Conservation (phyloP, 1,284 basidiomycete genomes). For the Spongispora temasekensis region DNA sequence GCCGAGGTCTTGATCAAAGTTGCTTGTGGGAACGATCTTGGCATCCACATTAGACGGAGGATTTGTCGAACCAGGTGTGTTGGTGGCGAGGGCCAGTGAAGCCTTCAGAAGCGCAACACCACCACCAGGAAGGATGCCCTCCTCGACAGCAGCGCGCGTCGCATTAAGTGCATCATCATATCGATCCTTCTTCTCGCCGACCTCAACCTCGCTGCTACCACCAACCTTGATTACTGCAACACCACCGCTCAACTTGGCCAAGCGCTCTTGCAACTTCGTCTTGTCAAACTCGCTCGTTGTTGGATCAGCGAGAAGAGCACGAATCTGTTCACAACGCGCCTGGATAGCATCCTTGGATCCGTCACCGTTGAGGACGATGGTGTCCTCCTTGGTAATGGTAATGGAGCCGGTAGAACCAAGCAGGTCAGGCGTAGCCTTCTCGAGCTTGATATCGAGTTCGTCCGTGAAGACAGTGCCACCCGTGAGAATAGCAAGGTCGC, state of each 20-base stretch:
- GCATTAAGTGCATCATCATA: constrained; percentile 98
- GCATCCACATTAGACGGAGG: constrained; percentile 54
- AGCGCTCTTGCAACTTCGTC: constrained; percentile 94
- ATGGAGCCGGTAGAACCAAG: constrained; percentile 92
- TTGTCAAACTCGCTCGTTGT: constrained; percentile 94
- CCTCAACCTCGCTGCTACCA: constrained; percentile 92
- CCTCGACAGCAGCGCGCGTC: constrained; percentile 96
- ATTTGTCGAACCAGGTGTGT: constrained; percentile 46
- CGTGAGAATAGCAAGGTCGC: constrained; percentile 95
- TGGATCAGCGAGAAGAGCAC: constrained; percentile 79
- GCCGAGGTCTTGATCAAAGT: constrained; percentile 98
- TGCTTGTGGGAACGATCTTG: constrained; percentile 72
- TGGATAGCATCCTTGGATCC: constrained; percentile 86
- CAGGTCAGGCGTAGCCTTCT: constrained; percentile 86
- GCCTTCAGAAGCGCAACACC: constrained; percentile 93
- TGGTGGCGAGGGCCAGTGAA: constrained; percentile 72
- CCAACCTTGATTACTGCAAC: constrained; percentile 99
- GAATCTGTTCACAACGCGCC: constrained; percentile 94
- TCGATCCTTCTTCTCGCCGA: constrained; percentile 99
- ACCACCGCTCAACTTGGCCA: constrained; percentile 95
- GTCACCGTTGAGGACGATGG: constrained; percentile 93
- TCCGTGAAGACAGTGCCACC: constrained; percentile 98
- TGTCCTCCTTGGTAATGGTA: constrained; percentile 98
- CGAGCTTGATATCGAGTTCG: constrained; percentile 97
- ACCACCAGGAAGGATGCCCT: constrained; percentile 96